Percentiles rank a stretch among this genome's conserved stretches.
phyloP scores from a whole-genome alignment of 208 protist species.

The Crithidia sp. region DNA sequence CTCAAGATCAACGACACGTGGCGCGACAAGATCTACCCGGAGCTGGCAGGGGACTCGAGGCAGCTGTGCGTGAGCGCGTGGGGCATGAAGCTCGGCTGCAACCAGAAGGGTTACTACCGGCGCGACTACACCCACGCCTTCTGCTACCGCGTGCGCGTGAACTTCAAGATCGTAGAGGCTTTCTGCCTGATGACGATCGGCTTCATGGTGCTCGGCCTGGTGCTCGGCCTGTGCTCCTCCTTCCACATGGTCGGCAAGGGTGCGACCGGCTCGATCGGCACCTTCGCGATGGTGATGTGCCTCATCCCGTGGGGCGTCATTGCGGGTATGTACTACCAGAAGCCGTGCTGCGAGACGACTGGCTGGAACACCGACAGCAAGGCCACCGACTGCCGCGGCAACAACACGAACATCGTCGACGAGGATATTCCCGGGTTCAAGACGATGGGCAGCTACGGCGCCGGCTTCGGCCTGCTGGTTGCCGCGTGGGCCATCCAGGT shows the following conservation, averaged over 20 bases:
- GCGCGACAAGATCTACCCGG: constrained; percentile 33
- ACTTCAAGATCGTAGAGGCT: constrained; percentile 57
- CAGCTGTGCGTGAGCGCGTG: constrained; percentile 58
- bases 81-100: constrained; percentile 60
- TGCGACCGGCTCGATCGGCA: constrained; percentile 32
- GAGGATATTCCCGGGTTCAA: constrained; percentile 44
- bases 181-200: constrained; percentile 70
- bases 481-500: constrained; percentile 53
- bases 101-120: constrained; percentile 40
- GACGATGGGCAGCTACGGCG: constrained; percentile 45
- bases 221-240: constrained; percentile 28
- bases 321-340: constrained; percentile 53
- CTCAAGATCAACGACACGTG: constrained; percentile 40
- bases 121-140: constrained; percentile 48
- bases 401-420: constrained; percentile 19
- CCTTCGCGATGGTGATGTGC: constrained; percentile 33
- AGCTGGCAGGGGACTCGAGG: constrained; percentile 4
- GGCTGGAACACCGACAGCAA: constrained; percentile 28
- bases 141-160: constrained; percentile 49
- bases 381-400: constrained; percentile 24
- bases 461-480: constrained; percentile 51
- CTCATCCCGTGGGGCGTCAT: constrained; percentile 54
- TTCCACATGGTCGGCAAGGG: constrained; percentile 37
- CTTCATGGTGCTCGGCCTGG: constrained; percentile 43
- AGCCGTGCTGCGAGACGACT: constrained; percentile 45